Base-by-base conservation (phyloP, 2,329 filamentous ascomycete genomes). In the Helotiales sp. region DNA sequence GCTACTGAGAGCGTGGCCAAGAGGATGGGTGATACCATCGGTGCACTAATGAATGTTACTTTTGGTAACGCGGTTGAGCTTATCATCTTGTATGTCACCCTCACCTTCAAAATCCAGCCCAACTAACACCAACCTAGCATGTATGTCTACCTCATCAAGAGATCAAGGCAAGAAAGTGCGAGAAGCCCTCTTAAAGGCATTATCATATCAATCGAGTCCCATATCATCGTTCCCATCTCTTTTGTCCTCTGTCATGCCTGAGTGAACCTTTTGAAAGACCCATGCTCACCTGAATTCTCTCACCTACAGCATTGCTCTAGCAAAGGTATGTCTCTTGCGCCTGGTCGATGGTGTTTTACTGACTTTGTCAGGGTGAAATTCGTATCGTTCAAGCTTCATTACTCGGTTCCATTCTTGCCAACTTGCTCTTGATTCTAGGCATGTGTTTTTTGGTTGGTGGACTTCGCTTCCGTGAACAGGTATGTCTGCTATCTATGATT, bases 391-490 rank as follows among this genome's bases (percentile, higher is more conserved):
- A 96, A 74, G 91, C 93, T 13, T 96, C 93, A 0, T 78, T 96
- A 51, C 80, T 97, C 29, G 93, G 93, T 40, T 96, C 91, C 1
- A 96, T 97, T 67, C 77, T 97, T 63, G 89, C 92, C 63, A 96
- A 96, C 70, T 76, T 96, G 55, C 80, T 97, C 24, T 81, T 96
- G 60, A 96, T 96, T 69, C 76, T 97, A 66, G 93, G 93, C 69
- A 96, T 96, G 91, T 87, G 87, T 57, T 96, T 97, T 73, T 82
- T 96, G 52, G 76, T 96, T 24, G 93, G 93, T 69, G 93, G 92
- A 62, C 77, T 96, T 54, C 87, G 91, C 62, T 96, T 86, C 73
- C 88, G 89, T 71, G 93, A 97, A 77, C 93, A 96, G 78, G 85
- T 86, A 68, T 61, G 76, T 66, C 38, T 17, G 9, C 17, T 30